Percentiles rank a stretch among this genome's conserved stretches.
Conservation (phyloP, 768 basidiomycete genomes). For the Collybia mongolica region DNA sequence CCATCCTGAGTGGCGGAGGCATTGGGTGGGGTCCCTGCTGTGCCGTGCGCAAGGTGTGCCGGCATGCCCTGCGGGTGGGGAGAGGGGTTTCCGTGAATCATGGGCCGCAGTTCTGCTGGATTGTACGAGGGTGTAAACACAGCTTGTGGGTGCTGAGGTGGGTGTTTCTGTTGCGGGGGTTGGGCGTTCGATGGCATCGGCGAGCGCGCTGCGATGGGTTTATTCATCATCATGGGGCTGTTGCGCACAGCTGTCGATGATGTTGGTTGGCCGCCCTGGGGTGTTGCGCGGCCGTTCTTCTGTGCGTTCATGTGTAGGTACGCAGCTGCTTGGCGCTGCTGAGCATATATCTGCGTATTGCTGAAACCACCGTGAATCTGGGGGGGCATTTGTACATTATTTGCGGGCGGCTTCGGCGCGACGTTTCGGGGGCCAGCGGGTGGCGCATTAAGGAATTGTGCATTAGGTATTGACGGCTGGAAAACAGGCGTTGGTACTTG, state of each 20-base stretch:
- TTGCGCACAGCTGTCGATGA: slow-evolving; percentile 12
- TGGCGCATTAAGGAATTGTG: slow-evolving; percentile 3
- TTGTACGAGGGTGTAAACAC: slow-evolving; percentile 29
- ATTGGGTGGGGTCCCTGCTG: slow-evolving; percentile 1
- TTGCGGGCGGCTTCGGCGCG: too few relatives aligned
- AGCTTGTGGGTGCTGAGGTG: slow-evolving; percentile 21
- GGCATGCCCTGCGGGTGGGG: slow-evolving; percentile 14
- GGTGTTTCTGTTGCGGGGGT: slow-evolving; percentile 17
- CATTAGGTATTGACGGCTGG: slow-evolving; percentile 2
- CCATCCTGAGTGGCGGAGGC: slow-evolving; percentile 4
- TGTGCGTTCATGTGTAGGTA: slow-evolving; percentile 15
- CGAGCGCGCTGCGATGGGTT: slow-evolving; percentile 26
- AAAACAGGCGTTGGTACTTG: slow-evolving; percentile 12
- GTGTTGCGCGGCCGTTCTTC: slow-evolving; percentile 27
- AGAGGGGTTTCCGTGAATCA: slow-evolving; percentile 24
- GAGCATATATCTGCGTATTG: slow-evolving; percentile 9
- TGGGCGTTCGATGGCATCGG: slow-evolving; percentile 29
- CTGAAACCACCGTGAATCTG: too few relatives aligned
- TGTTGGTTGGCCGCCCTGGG: slow-evolving; percentile 14
- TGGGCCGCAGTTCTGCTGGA: slow-evolving; percentile 30
- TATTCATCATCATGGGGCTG: slow-evolving; percentile 36
- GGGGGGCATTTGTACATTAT: too few relatives aligned
- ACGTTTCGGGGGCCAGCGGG: slow-evolving; percentile 1
- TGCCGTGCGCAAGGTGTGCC: slow-evolving; percentile 11
- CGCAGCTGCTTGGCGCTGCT: slow-evolving; percentile 15